Conservation (phyloP, 768 basidiomycete species). For the Serendipita indica region DNA sequence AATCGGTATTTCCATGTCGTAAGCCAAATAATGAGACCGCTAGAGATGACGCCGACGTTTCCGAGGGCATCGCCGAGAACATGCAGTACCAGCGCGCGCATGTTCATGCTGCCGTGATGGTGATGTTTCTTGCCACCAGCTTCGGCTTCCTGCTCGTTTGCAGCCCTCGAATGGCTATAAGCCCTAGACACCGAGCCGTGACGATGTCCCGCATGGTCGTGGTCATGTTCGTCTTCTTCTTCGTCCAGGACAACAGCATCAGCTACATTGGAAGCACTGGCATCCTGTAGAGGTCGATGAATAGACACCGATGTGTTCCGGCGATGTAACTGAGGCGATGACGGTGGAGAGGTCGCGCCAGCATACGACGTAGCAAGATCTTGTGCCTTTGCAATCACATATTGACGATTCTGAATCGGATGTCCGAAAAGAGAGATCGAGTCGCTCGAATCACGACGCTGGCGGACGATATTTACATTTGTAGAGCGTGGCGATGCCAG, state of each 20-base stretch:
- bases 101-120: conserved; percentile 78
- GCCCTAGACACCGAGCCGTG: background rate
- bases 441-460: background rate
- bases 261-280: background rate
- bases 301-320: background rate
- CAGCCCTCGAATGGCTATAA: background rate
- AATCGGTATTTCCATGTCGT: conserved; percentile 71
- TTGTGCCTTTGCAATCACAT: conserved; percentile 2
- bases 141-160: conserved; percentile 16
- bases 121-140: conserved; percentile 17
- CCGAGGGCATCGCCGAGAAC: conserved; percentile 95
- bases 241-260: background rate
- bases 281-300: background rate
- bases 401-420: background rate
- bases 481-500: background rate
- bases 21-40: conserved; percentile 89
- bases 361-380: background rate
- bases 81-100: conserved; percentile 89
- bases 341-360: background rate
- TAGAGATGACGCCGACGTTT: conserved; percentile 93
- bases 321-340: background rate
- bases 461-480: too few species aligned
- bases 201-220: background rate
- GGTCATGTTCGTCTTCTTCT: background rate
- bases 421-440: conserved; percentile 5